Evolutionary conservation across 805 yeast species (phyloP).

Genomic region (Torulaspora quercuum): DNA sequence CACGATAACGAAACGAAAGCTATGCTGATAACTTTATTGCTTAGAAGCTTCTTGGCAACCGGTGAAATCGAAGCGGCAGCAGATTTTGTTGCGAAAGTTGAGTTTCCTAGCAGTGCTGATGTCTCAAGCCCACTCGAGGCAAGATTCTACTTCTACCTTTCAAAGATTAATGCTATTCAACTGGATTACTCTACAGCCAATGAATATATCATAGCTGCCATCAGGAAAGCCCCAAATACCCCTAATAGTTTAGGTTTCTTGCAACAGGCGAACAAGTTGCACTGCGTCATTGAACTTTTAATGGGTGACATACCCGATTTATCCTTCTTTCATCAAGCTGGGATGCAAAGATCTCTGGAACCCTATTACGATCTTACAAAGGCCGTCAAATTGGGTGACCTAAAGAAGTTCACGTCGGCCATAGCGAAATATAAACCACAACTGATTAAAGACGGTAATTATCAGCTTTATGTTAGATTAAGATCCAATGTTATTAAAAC

Average conservation of each 20-base stretch:
- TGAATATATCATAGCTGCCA: slow-evolving; percentile 89
- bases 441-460: slow-evolving; percentile 73
- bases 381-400: slow-evolving; percentile 90
- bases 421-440: slow-evolving; percentile 57
- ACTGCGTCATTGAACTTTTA: slow-evolving; percentile 81
- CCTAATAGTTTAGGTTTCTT: slow-evolving; percentile 78
- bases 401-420: slow-evolving; percentile 71
- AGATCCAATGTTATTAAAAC: slow-evolving; percentile 97
- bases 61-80: slow-evolving; percentile 87
- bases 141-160: slow-evolving; percentile 84
- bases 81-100: slow-evolving; percentile 82
- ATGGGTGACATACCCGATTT: slow-evolving; percentile 97
- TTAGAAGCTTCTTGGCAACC: slow-evolving; percentile 71
- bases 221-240: slow-evolving; percentile 94
- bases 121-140: slow-evolving; percentile 88
- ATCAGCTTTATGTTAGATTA: slow-evolving; percentile 78
- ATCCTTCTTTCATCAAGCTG: slow-evolving; percentile 66
- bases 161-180: slow-evolving; percentile 88
- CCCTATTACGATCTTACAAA: slow-evolving; percentile 86
- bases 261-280: slow-evolving; percentile 84
- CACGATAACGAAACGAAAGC: slow-evolving; percentile 93
- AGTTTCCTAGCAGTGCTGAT: slow-evolving; percentile 64
- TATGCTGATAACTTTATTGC: slow-evolving; percentile 73
- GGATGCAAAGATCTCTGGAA: slow-evolving; percentile 55
- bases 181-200: slow-evolving; percentile 87